These are phyloP conservation scores for Umbelopsis vinacea DNA, from an alignment of 192 early-diverging fungal genomes.

Conservation along the genomic window DNA sequence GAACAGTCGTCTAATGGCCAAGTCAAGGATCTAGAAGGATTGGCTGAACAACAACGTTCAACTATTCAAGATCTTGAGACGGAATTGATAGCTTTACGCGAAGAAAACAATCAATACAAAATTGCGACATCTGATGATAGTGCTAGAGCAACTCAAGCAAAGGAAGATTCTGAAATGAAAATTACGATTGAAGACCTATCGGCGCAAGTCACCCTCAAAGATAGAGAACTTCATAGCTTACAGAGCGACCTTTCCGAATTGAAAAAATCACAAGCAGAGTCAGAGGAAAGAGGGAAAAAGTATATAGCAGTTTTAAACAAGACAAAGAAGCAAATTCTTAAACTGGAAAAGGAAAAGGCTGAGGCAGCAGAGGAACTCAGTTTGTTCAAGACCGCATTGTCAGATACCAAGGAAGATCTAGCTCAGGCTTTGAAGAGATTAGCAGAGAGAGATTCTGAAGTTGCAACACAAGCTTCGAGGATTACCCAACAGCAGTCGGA, in stretches of 20 bases:
- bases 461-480: constrained; percentile 41
- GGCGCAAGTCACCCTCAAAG: not conserved
- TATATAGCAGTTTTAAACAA: constrained; percentile 47
- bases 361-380: constrained; percentile 48
- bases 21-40: not conserved
- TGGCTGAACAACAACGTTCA: not conserved
- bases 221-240: constrained; percentile 34
- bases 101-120: not conserved
- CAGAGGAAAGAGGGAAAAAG: constrained; percentile 55
- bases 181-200: not conserved
- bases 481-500: constrained; percentile 33
- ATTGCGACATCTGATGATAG: not conserved
- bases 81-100: not conserved
- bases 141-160: not conserved
- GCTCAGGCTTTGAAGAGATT: constrained; percentile 28
- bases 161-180: not conserved
- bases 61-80: not conserved
- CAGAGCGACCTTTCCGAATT: not conserved
- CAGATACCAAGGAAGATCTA: constrained; percentile 30
- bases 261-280: constrained; percentile 42
- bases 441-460: constrained; percentile 36
- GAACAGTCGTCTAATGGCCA: not conserved
- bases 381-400: constrained; percentile 19
- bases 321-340: constrained; percentile 55
- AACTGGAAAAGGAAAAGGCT: constrained; percentile 56